These are phyloP conservation scores for Suillus sp. DNA, from an alignment of 768 basidiomycete genomes.

Conservation along the genomic window DNA sequence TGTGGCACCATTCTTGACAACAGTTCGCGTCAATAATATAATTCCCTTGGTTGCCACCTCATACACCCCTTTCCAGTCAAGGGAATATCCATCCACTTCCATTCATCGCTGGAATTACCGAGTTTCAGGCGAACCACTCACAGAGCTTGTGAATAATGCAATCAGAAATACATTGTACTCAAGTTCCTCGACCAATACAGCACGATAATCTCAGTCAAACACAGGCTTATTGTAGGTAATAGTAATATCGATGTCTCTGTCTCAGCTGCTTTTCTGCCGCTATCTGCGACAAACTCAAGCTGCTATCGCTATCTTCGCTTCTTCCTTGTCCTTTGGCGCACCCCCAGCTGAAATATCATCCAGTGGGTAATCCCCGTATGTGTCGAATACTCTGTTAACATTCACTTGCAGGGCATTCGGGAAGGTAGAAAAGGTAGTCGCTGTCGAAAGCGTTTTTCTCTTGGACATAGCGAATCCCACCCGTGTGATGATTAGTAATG, in stretches of 20 bases:
- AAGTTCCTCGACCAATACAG: not conserved
- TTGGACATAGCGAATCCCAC: conserved; percentile 16
- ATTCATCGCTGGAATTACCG: no score
- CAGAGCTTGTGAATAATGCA: no score
- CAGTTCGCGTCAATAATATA: no score
- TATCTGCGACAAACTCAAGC: not conserved
- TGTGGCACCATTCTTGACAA: no score
- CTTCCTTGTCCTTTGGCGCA: not conserved
- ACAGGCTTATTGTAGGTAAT: not conserved
- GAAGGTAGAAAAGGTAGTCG: not conserved
- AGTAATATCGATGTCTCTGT: not conserved
- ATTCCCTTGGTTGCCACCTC: no score
- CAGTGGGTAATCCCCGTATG: not conserved
- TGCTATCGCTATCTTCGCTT: not conserved
- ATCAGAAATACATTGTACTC: no score
- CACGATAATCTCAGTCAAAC: not conserved
- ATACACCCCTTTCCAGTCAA: no score
- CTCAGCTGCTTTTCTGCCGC: not conserved
- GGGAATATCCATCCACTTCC: no score
- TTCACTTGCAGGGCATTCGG: not conserved
- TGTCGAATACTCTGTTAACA: no score
- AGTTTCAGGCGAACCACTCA: no score
- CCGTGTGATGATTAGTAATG: conserved; percentile 22
- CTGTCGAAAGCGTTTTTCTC: not conserved
- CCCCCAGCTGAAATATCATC: not conserved